Base-by-base conservation (phyloP, 2,329 filamentous ascomycete genomes). In the Lachnellula subtilissima region DNA sequence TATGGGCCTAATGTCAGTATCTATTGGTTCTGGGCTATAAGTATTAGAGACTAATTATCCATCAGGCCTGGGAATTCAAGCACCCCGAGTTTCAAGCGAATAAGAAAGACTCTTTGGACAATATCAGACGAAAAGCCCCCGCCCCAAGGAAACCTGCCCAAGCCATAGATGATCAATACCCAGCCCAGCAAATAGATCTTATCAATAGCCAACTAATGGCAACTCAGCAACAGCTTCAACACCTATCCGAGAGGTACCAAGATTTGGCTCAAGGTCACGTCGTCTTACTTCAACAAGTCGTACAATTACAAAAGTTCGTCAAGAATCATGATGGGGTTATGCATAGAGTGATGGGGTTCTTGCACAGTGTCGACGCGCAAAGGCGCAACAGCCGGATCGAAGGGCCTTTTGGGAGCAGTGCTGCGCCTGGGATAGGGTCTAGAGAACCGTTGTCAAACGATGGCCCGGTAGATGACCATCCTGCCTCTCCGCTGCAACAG, bases 61-160 rank as follows among this genome's bases (percentile, higher is more conserved):
- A 52, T 48, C 67, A 94, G 89, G 85, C 87, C 12, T 96, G 90
- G 90, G 94, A 99, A 70, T 99, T 99, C 71, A 96, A 94, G 71
- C 94, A 99, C 69, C 93, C 93, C 12, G 91, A 96, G 67, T 99
- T 99, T 76, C 89, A 91, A 66, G 87, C 89, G 62, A 93, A 97
- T 73, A 95, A 93, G 74, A 97, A 97, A 72, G 91, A 97, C 70
- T 94, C 91, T 47, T 79, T 99, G 48, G 94, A 99, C 69, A 97
- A 97, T 65, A 99, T 99, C 68, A 85, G 91, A 67, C 83, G 94
- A 65, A 99, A 99, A 75, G 93, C 94, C 2, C 94, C 94, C 0
- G 91, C 93, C 1, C 89, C 93, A 3, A 81, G 93, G 62, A 97
- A 97, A 70, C 73, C 81, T 35, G 73, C 79, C 3, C 81, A 83